Percentiles rank a stretch among this genome's conserved stretches.
Evolutionary conservation across 2,329 filamentous ascomycete genomes (phyloP).

Genomic region (Alternaria panax): DNA sequence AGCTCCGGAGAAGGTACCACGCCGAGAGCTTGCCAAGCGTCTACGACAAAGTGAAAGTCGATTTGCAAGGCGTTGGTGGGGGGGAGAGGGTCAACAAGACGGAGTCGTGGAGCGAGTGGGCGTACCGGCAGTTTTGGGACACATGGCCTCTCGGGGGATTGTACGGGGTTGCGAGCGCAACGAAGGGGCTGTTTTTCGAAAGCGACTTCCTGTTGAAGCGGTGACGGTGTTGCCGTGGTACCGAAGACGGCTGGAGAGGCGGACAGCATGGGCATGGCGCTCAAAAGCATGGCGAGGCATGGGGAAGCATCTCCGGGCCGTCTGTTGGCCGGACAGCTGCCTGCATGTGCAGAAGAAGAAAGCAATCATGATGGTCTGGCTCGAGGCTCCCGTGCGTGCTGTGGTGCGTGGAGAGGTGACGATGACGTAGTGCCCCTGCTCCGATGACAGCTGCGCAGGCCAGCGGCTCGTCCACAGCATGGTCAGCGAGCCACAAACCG

Average conservation of each 20-base stretch:
- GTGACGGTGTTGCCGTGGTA: constrained; percentile 8
- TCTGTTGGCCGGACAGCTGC: constrained; percentile 10
- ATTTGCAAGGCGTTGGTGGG: constrained; percentile 48
- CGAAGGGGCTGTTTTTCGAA: constrained; percentile 42
- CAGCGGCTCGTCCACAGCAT: neutral
- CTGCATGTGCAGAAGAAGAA: constrained; percentile 2
- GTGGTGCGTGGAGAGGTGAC: neutral
- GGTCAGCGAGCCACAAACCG: constrained; percentile 1
- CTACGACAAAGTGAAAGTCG: constrained; percentile 69
- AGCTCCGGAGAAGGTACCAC: constrained; percentile 68
- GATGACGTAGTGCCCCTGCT: constrained; percentile 12
- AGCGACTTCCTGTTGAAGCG: constrained; percentile 47
- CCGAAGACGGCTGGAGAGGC: neutral
- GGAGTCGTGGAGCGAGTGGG: constrained; percentile 41
- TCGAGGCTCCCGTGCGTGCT: neutral
- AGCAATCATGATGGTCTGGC: constrained; percentile 1
- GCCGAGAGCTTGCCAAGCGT: constrained; percentile 70
- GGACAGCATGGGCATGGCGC: neutral
- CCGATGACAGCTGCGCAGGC: neutral
- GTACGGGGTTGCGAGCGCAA: constrained; percentile 50
- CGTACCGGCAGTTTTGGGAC: constrained; percentile 37
- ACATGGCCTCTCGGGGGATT: constrained; percentile 50
- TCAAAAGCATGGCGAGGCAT: constrained; percentile 3
- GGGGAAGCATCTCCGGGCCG: neutral
- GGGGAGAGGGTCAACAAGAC: constrained; percentile 8